These are phyloP conservation scores for Lactifluus echinatus DNA, from an alignment of 768 basidiomycete species.

Conservation along the genomic window DNA sequence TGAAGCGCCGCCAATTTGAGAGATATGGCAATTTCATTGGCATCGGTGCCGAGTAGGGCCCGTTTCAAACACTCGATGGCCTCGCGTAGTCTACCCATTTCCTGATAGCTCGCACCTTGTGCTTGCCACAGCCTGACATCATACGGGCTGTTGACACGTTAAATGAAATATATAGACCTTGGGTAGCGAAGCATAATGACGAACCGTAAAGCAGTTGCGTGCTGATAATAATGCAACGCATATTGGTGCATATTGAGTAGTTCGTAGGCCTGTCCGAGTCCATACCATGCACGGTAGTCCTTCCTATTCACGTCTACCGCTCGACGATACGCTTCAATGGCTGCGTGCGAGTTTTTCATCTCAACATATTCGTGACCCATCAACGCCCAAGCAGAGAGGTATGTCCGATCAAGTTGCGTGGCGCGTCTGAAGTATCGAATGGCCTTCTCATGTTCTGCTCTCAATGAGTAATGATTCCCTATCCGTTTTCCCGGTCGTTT, in stretches of 20 bases:
- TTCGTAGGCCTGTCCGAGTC: slow-evolving; percentile 96
- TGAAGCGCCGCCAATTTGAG: slow-evolving; percentile 69
- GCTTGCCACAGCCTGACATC: slow-evolving; percentile 96
- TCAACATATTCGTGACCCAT: slow-evolving; percentile 99
- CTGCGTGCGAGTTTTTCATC: slow-evolving; percentile 98
- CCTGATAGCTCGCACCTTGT: slow-evolving; percentile 88
- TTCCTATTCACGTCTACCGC: slow-evolving; percentile 95
- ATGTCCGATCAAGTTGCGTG: slow-evolving; percentile 90
- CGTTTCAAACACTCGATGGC: slow-evolving; percentile 89
- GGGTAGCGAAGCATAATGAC: slow-evolving; percentile 20
- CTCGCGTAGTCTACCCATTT: slow-evolving; percentile 80
- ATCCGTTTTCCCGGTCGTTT: not conserved
- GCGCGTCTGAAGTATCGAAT: slow-evolving; percentile 92
- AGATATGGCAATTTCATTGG: slow-evolving; percentile 64
- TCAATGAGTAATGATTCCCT: slow-evolving; percentile 98
- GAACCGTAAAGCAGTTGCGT: slow-evolving; percentile 86
- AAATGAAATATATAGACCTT: not conserved
- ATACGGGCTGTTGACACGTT: slow-evolving; percentile 57
- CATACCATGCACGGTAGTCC: slow-evolving; percentile 98
- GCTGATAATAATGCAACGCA: slow-evolving; percentile 92
- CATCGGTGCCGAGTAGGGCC: slow-evolving; percentile 74
- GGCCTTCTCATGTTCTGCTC: slow-evolving; percentile 91
- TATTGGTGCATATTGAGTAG: slow-evolving; percentile 95
- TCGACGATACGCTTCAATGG: slow-evolving; percentile 93
- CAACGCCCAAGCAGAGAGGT: slow-evolving; percentile 95